phyloP scores from a whole-genome alignment of 768 basidiomycete genomes.

The Lactifluus hygrophoroides region DNA sequence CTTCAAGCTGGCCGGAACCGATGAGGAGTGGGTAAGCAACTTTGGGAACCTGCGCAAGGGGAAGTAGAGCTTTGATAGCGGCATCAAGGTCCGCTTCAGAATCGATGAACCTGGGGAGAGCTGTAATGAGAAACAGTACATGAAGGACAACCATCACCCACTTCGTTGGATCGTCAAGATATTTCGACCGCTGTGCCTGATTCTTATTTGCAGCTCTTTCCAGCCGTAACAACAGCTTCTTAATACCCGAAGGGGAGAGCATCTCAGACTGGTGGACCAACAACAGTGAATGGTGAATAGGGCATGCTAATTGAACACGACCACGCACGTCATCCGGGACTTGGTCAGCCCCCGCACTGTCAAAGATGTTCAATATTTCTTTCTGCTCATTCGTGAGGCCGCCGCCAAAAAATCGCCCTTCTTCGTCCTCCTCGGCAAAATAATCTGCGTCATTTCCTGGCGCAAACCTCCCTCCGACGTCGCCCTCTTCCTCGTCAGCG shows the following conservation, averaged over 20 bases:
- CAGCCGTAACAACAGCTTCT: slow-evolving; percentile 67
- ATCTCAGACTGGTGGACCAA: slow-evolving; percentile 43
- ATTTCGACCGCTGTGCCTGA: slow-evolving; percentile 93
- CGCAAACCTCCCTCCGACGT: slow-evolving; percentile 44
- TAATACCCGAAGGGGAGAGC: slow-evolving; percentile 60
- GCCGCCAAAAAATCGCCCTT: slow-evolving; percentile 89
- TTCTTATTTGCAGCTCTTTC: slow-evolving; percentile 92
- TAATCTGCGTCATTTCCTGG: slow-evolving; percentile 88
- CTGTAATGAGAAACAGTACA: slow-evolving; percentile 7
- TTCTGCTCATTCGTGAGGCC: slow-evolving; percentile 91
- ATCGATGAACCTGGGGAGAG: slow-evolving; percentile 80
- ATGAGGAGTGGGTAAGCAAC: slow-evolving; percentile 88
- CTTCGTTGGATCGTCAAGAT: slow-evolving; percentile 88
- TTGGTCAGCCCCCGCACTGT: slow-evolving; percentile 56
- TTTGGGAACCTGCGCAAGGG: slow-evolving; percentile 75
- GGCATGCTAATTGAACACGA: slow-evolving; percentile 10
- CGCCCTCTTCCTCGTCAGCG: slow-evolving; percentile 37
- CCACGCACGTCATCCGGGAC: slow-evolving; percentile 58
- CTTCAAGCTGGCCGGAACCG: slow-evolving; percentile 56
- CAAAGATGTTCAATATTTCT: slow-evolving; percentile 92
- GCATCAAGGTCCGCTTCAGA: slow-evolving; percentile 93
- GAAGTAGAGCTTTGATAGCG: slow-evolving; percentile 79
- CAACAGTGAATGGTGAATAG: background rate
- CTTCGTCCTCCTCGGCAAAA: slow-evolving; percentile 84
- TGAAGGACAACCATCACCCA: slow-evolving; percentile 28